phyloP scores from a whole-genome alignment of 352 stramenopile genomes.

The Phytophthora ramorum region DNA sequence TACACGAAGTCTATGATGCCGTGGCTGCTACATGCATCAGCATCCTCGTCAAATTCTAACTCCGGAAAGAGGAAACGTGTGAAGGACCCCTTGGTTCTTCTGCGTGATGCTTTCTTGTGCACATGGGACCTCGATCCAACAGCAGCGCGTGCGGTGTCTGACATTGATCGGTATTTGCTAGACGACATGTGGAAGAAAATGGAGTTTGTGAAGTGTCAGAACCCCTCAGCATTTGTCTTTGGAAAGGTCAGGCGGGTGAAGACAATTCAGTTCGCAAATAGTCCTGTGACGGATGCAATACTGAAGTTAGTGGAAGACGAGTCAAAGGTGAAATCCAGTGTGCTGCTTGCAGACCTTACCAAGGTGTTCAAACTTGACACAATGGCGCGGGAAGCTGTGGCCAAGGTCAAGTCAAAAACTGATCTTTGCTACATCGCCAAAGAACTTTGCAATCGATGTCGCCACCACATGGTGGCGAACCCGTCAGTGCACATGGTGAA shows the following conservation, averaged over 20 bases:
- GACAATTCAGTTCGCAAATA: conserved; percentile 73
- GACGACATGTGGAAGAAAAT: conserved; percentile 90
- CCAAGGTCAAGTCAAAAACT: conserved; percentile 62
- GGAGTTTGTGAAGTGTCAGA: conserved; percentile 71
- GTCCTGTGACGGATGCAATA: conserved; percentile 64
- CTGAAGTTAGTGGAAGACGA: conserved; percentile 68
- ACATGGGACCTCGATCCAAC: conserved; percentile 84
- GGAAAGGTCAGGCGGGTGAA: conserved; percentile 72
- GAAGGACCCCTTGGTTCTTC: conserved; percentile 65
- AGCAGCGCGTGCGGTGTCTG: conserved; percentile 69
- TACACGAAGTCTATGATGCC: conserved; percentile 86
- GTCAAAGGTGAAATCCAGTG: conserved; percentile 55
- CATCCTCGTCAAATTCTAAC: conserved; percentile 51
- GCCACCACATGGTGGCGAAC: conserved; percentile 85
- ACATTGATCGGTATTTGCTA: conserved; percentile 75
- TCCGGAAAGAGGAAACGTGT: conserved; percentile 59
- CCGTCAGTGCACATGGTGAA: conserved; percentile 86
- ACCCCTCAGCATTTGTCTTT: conserved; percentile 76
- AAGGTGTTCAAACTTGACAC: conserved; percentile 83
- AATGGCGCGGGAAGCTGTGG: conserved; percentile 75
- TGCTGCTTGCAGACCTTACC: conserved; percentile 67
- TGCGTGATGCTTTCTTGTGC: conserved; percentile 83
- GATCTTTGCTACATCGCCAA: conserved; percentile 80
- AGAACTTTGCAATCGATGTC: conserved; percentile 79
- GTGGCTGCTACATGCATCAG: conserved; percentile 68